These are phyloP conservation scores for Diplocarpon rosae DNA, from an alignment of 2,329 filamentous ascomycete genomes.

Conservation along the genomic window DNA sequence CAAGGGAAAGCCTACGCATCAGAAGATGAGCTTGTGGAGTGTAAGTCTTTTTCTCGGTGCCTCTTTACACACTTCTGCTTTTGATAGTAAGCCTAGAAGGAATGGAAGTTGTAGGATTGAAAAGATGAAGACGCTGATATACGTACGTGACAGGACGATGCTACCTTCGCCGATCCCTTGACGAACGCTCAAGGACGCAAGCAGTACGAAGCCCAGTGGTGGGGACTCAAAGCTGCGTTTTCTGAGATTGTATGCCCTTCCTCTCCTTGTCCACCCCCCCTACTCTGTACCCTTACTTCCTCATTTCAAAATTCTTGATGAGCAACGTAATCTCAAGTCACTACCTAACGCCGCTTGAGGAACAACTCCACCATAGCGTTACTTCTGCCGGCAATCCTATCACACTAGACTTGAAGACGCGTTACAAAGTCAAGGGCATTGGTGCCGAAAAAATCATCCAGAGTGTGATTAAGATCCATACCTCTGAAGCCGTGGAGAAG, in stretches of 20 bases:
- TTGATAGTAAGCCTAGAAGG: neutral
- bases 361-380: constrained; percentile 42
- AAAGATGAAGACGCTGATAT: neutral
- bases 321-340: neutral
- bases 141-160: constrained; percentile 32
- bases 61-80: neutral
- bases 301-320: neutral
- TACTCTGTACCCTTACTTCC: neutral
- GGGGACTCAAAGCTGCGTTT: constrained; percentile 48
- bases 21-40: constrained; percentile 48
- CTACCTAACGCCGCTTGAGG: constrained; percentile 6
- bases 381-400: constrained; percentile 48
- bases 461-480: constrained; percentile 37
- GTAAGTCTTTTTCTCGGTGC: neutral
- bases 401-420: constrained; percentile 40
- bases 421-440: constrained; percentile 43
- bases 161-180: constrained; percentile 46
- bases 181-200: constrained; percentile 45
- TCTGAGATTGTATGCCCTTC: constrained; percentile 33
- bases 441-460: constrained; percentile 39
- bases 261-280: neutral
- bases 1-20: constrained; percentile 45
- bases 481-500: constrained; percentile 29
- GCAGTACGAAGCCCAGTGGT: constrained; percentile 40
- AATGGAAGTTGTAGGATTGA: neutral